Conservation (phyloP, 1,284 basidiomycete species). For the Stygiomarasmius scandens region DNA sequence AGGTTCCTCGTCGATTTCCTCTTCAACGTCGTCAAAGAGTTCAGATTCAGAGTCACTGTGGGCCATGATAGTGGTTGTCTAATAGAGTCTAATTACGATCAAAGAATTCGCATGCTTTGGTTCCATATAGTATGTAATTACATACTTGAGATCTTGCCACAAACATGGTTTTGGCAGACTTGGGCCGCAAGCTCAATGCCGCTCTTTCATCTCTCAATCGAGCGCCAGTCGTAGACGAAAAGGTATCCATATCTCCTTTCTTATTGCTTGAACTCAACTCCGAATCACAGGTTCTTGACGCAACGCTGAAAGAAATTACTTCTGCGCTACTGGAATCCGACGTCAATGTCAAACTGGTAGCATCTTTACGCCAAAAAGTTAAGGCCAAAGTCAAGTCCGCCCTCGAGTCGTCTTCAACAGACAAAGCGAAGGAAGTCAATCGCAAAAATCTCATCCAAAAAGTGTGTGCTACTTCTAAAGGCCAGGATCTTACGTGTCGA, state of each 20-base stretch:
- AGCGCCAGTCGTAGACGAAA: constrained; percentile 87
- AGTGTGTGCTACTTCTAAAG: constrained; percentile 41
- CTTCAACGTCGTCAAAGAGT: constrained; percentile 49
- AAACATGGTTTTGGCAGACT: constrained; percentile 92
- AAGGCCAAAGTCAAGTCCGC: constrained; percentile 83
- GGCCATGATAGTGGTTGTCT: constrained; percentile 39
- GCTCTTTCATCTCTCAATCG: constrained; percentile 91
- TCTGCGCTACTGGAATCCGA: constrained; percentile 94
- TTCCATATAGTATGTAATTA: too few relatives aligned
- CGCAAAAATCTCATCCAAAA: constrained; percentile 90
- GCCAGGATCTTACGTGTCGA: constrained; percentile 8
- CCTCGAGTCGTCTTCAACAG: constrained; percentile 66
- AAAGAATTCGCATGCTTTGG: too few relatives aligned
- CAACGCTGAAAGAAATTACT: constrained; percentile 93
- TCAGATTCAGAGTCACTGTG: constrained; percentile 70
- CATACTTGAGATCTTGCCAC: neutral
- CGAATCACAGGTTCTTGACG: constrained; percentile 80
- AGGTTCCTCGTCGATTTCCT: constrained; percentile 49
- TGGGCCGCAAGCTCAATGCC: constrained; percentile 92
- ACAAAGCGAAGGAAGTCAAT: constrained; percentile 81
- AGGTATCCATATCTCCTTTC: constrained; percentile 48
- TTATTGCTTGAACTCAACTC: constrained; percentile 16
- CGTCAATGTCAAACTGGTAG: constrained; percentile 97
- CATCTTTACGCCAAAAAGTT: constrained; percentile 86
- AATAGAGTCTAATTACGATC: neutral